Conservation (phyloP, 2,329 filamentous ascomycete species). For the Aspergillus unguis region DNA sequence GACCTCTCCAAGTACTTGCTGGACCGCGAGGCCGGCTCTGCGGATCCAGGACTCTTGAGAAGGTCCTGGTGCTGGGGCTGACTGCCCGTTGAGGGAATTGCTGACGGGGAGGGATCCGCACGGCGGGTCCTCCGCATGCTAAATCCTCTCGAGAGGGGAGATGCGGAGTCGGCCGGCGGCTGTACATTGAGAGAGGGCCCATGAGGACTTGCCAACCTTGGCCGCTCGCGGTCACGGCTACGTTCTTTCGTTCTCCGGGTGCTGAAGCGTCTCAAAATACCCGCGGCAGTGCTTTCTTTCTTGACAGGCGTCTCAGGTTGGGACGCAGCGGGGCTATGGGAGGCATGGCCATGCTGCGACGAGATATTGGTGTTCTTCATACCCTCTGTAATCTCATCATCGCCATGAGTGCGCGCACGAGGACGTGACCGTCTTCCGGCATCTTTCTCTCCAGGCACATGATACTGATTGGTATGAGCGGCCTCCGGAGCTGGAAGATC, state of each 20-base stretch:
- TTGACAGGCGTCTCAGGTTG: slow-evolving; percentile 62
- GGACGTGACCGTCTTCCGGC: slow-evolving; percentile 80
- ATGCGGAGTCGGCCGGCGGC: slow-evolving; percentile 64
- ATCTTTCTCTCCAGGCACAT: slow-evolving; percentile 83
- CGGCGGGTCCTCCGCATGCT: slow-evolving; percentile 67
- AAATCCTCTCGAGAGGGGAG: slow-evolving; percentile 77
- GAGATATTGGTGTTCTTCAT: slow-evolving; percentile 63
- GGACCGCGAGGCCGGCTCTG: slow-evolving; percentile 57
- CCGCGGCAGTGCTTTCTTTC: slow-evolving; percentile 83
- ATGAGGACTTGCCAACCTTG: slow-evolving; percentile 60
- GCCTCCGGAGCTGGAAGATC: slow-evolving; percentile 78
- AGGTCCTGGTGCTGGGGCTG: slow-evolving; percentile 75
- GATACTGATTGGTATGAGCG: slow-evolving; percentile 87
- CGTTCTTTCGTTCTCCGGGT: slow-evolving; percentile 70
- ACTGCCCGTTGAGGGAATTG: slow-evolving; percentile 56
- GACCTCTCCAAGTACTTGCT: slow-evolving; percentile 76
- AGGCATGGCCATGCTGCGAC: slow-evolving; percentile 46
- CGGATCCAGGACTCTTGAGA: slow-evolving; percentile 67
- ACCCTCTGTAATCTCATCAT: slow-evolving; percentile 78
- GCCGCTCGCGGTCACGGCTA: slow-evolving; percentile 40
- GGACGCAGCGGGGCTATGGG: slow-evolving; percentile 53
- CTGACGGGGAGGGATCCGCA: slow-evolving; percentile 50
- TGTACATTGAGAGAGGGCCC: slow-evolving; percentile 79
- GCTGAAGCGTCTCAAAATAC: slow-evolving; percentile 83
- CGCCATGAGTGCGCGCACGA: slow-evolving; percentile 86